Conservation (phyloP, 2,329 filamentous ascomycete species). For the Cercospora sesami region DNA sequence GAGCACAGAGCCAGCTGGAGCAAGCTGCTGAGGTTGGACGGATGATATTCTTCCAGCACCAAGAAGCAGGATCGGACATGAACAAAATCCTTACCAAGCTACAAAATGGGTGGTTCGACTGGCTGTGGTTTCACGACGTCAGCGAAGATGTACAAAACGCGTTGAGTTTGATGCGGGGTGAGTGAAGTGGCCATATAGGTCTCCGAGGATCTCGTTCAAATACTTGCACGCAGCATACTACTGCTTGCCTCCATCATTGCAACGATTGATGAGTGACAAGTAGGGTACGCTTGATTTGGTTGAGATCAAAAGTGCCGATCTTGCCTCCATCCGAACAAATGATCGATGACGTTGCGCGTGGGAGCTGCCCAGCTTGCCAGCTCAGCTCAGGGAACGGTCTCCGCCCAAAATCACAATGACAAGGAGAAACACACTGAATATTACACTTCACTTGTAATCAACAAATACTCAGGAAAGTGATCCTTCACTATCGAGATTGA, state of each 20-base stretch:
- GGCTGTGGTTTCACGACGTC: conserved; percentile 23
- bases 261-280: background rate
- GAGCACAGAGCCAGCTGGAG: conserved; percentile 20
- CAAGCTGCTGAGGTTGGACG: conserved; percentile 19
- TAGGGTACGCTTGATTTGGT: background rate
- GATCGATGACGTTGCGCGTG: background rate
- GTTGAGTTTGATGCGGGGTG: background rate
- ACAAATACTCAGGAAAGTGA: background rate
- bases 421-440: background rate
- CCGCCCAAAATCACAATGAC: background rate
- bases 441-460: background rate
- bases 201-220: background rate
- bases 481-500: background rate
- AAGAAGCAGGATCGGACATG: conserved; percentile 17
- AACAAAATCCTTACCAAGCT: conserved; percentile 17
- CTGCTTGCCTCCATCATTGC: background rate
- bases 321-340: background rate
- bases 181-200: background rate
- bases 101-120: conserved; percentile 19
- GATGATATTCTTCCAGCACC: conserved; percentile 16
- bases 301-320: background rate
- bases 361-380: background rate
- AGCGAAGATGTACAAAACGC: conserved; percentile 12
- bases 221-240: background rate
- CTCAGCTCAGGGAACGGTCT: background rate